Conservation (phyloP, 1,284 basidiomycete species). For the Takashimella koratensis region DNA sequence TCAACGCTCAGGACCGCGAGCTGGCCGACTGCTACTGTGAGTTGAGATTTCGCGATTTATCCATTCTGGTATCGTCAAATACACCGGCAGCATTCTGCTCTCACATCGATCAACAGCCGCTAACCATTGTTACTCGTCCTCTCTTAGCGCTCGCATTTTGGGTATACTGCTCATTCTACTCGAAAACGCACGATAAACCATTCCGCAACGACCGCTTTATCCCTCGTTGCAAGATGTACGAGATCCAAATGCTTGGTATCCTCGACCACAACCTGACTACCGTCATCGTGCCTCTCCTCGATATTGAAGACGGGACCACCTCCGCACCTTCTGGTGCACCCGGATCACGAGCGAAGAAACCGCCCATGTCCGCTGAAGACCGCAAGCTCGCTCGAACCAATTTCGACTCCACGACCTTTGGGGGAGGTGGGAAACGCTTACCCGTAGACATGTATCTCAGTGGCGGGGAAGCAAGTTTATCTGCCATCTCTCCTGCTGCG, state of each 20-base stretch:
- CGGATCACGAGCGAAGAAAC: slow-evolving; percentile 6
- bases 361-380: slow-evolving; percentile 20
- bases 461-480: background rate
- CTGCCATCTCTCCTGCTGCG: background rate
- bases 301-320: slow-evolving; percentile 32
- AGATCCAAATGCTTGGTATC: slow-evolving; percentile 88
- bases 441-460: background rate
- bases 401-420: slow-evolving; percentile 39
- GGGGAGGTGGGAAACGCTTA: background rate
- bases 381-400: slow-evolving; percentile 29
- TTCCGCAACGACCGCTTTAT: slow-evolving; percentile 86
- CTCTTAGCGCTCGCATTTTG: slow-evolving; percentile 41
- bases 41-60: no score
- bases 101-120: no score
- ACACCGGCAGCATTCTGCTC: no score
- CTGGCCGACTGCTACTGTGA: slow-evolving; percentile 45
- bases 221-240: slow-evolving; percentile 86
- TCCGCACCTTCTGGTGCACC: slow-evolving; percentile 11
- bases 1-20: slow-evolving; percentile 31
- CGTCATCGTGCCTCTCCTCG: slow-evolving; percentile 73
- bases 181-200: slow-evolving; percentile 55
- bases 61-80: no score
- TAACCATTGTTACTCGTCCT: no score
- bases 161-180: slow-evolving; percentile 50
- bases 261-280: slow-evolving; percentile 83